These are phyloP conservation scores for Carallia brachiata DNA, from an alignment of 345 rosid genomes.

Conservation along the genomic window DNA sequence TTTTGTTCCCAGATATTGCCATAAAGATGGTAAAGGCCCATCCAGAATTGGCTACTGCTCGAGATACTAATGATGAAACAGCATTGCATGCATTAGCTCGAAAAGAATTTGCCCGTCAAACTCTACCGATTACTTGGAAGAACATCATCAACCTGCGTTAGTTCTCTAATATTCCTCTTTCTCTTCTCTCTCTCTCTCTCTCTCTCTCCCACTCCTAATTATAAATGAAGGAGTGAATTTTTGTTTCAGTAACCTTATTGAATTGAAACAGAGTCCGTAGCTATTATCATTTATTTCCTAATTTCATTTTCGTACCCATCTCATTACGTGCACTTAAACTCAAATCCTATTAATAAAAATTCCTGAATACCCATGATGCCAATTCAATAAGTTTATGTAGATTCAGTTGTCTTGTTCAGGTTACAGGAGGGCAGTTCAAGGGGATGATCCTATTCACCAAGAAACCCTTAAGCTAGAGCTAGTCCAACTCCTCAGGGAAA, in stretches of 20 bases:
- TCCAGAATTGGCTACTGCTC: slow-evolving; percentile 13
- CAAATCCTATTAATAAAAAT: neutral
- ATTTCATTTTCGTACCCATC: too few relatives aligned
- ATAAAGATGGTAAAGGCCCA: slow-evolving; percentile 2
- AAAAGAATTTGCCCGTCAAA: neutral
- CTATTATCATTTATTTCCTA: too few relatives aligned
- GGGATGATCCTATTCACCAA: slow-evolving; percentile 22
- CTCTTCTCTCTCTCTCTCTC: too few relatives aligned
- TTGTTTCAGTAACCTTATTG: too few relatives aligned
- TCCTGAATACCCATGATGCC: neutral
- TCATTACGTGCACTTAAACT: neutral
- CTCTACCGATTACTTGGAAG: slow-evolving; percentile 9
- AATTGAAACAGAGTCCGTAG: too few relatives aligned
- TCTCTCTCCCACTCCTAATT: neutral
- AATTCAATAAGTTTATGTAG: neutral
- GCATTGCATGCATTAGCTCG: slow-evolving; percentile 21
- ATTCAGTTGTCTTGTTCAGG: slow-evolving; percentile 25
- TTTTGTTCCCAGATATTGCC: slow-evolving; percentile 12
- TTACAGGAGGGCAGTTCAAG: slow-evolving; percentile 5
- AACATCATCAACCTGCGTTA: slow-evolving; percentile 27
- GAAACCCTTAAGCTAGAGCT: slow-evolving; percentile 25
- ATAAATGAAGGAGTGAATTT: too few relatives aligned
- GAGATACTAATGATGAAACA: slow-evolving; percentile 8
- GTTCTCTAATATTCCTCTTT: neutral
- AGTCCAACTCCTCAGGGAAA: slow-evolving; percentile 33